A percentile compares a stretch with the other conserved stretches of the same genome.
Conservation (phyloP, 202 grass and related monocot species). For the Panicum hallii region DNA sequence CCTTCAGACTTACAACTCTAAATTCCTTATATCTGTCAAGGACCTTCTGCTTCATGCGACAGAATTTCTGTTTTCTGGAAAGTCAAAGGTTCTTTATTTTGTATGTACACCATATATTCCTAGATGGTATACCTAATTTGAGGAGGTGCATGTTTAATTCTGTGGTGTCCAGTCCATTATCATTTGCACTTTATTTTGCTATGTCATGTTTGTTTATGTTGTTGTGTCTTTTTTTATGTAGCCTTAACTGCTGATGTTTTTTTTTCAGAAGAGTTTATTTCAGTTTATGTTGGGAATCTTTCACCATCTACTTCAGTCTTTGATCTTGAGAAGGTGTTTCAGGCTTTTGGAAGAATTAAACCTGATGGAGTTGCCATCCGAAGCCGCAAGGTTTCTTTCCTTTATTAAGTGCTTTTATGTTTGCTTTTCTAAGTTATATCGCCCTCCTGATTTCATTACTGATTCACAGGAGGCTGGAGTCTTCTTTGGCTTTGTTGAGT, state of each 20-base stretch:
- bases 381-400: constrained; percentile 72
- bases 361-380: constrained; percentile 84
- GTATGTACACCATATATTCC: neutral
- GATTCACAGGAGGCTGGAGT: constrained; percentile 76
- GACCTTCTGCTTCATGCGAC: neutral
- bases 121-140: neutral
- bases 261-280: constrained; percentile 60
- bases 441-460: constrained; percentile 42
- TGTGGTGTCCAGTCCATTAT: neutral
- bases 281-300: constrained; percentile 79
- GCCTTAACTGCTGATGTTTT: neutral
- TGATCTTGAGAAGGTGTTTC: constrained; percentile 79
- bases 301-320: constrained; percentile 67
- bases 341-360: constrained; percentile 75
- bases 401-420: constrained; percentile 24
- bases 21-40: constrained; percentile 17
- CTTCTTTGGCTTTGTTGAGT: constrained; percentile 91
- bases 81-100: neutral
- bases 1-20: neutral
- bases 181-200: neutral
- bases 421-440: constrained; percentile 8
- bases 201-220: neutral
- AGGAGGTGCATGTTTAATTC: neutral
- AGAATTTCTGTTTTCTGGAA: neutral
- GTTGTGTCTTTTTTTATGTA: constrained; percentile 6